phyloP scores from a whole-genome alignment of 106 monocot species.

The Narthecium ossifragum region DNA sequence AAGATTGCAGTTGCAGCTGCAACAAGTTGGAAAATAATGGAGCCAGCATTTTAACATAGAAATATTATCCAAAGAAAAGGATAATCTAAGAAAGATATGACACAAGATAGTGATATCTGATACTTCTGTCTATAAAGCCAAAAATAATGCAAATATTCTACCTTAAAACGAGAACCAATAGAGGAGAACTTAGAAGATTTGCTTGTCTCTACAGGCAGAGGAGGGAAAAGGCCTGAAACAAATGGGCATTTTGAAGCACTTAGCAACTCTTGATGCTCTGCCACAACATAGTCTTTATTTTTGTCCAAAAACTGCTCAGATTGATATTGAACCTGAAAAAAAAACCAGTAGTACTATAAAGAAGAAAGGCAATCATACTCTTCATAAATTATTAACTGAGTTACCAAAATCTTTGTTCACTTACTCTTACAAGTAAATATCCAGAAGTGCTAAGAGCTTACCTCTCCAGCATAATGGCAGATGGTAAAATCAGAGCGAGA shows the following conservation, averaged over 20 bases:
- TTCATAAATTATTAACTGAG: background rate
- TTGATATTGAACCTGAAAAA: constrained; percentile 77
- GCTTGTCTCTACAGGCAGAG: constrained; percentile 50
- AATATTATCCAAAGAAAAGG: no score
- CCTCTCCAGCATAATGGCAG: constrained; percentile 96
- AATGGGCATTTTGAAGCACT: constrained; percentile 85
- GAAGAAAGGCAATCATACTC: background rate
- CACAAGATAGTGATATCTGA: no score
- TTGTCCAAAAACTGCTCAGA: constrained; percentile 94
- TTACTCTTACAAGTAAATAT: no score
- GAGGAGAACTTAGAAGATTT: constrained; percentile 99
- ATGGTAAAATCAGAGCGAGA: constrained; percentile 91
- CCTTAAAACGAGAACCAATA: constrained; percentile 96
- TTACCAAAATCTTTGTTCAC: no score
- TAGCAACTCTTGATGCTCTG: constrained; percentile 89
- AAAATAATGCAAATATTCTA: constrained; percentile 9
- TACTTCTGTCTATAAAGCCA: background rate
- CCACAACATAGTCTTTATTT: constrained; percentile 97
- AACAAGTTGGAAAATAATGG: constrained; percentile 5
- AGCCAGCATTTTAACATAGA: no score
- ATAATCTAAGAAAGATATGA: no score
- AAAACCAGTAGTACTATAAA: background rate
- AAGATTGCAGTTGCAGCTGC: constrained; percentile 86
- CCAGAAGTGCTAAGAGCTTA: constrained; percentile 20
- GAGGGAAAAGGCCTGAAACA: constrained; percentile 83